Evolutionary conservation across 306 rosid genomes (phyloP).

Genomic region (Bauhinia variegata): DNA sequence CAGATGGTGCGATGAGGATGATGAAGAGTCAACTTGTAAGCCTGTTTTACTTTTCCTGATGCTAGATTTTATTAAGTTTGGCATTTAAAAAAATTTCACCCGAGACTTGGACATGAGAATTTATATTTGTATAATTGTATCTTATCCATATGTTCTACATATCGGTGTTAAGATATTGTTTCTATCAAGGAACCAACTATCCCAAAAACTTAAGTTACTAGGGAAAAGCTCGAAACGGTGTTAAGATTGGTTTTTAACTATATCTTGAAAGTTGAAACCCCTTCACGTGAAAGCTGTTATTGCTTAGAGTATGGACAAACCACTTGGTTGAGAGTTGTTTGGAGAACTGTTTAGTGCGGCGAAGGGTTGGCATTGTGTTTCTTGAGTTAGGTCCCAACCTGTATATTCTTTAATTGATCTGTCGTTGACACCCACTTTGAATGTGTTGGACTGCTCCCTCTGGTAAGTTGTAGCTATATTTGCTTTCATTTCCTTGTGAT

Average conservation of each 20-base stretch:
- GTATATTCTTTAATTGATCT: not conserved
- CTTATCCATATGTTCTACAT: not conserved
- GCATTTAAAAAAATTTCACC: conserved; percentile 10
- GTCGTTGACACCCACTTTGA: not conserved
- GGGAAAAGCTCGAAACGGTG: no score
- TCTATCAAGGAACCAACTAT: no score
- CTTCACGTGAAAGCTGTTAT: no score
- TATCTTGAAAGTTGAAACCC: no score
- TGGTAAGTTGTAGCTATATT: not conserved
- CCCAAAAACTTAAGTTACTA: no score
- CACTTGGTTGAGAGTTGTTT: no score
- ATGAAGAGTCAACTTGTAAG: conserved; percentile 68
- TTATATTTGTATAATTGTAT: not conserved
- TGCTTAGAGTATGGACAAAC: no score
- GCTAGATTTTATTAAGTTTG: conserved; percentile 23
- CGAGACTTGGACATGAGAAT: not conserved
- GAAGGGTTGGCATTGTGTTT: no score
- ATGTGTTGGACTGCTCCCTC: not conserved
- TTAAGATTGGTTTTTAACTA: no score
- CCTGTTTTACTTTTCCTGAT: conserved; percentile 14
- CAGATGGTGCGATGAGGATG: conserved; percentile 87
- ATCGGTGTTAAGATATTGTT: not conserved
- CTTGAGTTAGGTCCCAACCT: not conserved
- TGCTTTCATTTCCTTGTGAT: not conserved
- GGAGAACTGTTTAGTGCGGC: no score